Conservation (phyloP, 805 yeast genomes). For the Ogataea neopini region DNA sequence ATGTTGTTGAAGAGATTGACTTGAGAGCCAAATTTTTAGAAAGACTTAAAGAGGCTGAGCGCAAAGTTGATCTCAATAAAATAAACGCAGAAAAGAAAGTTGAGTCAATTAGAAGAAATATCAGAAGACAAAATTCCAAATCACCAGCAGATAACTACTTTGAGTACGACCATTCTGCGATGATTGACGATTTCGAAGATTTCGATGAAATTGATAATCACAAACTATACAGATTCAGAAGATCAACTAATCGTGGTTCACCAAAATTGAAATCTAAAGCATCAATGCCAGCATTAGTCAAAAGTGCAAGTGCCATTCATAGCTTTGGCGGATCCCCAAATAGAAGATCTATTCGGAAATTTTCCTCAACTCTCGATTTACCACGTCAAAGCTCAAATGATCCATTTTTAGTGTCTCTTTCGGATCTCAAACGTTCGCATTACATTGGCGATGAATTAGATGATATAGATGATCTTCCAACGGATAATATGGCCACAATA, state of each 20-base stretch:
- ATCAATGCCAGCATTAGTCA: conserved; percentile 30
- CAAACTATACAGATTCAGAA: conserved; percentile 25
- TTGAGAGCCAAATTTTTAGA: conserved; percentile 18
- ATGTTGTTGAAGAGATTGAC: conserved; percentile 20
- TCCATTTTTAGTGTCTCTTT: conserved; percentile 1
- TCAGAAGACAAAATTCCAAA: conserved; percentile 5
- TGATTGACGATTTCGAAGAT: conserved; percentile 32
- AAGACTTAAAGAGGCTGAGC: conserved; percentile 23
- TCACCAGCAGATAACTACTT: conserved; percentile 12
- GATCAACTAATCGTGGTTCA: conserved; percentile 11
- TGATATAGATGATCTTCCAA: conserved; percentile 27
- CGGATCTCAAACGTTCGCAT: conserved; percentile 1
- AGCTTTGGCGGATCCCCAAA: conserved; percentile 19
- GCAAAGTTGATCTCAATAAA: conserved; percentile 16
- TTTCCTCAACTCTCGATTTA: conserved; percentile 33
- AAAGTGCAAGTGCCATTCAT: conserved; percentile 11
- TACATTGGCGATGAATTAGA: conserved; percentile 25
- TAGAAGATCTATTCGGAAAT: conserved; percentile 27
- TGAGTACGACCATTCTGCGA: conserved; percentile 26
- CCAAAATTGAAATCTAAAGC: conserved; percentile 20
- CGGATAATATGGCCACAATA: conserved; percentile 32
- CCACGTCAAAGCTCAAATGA: conserved; percentile 17
- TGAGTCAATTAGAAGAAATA: conserved; percentile 10
- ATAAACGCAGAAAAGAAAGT: conserved; percentile 11
- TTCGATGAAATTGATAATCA: conserved; percentile 25